Percentiles rank a stretch among this genome's conserved stretches.
phyloP scores from a whole-genome alignment of 73 alveolate genomes.

The Strombidium stylifer region DNA sequence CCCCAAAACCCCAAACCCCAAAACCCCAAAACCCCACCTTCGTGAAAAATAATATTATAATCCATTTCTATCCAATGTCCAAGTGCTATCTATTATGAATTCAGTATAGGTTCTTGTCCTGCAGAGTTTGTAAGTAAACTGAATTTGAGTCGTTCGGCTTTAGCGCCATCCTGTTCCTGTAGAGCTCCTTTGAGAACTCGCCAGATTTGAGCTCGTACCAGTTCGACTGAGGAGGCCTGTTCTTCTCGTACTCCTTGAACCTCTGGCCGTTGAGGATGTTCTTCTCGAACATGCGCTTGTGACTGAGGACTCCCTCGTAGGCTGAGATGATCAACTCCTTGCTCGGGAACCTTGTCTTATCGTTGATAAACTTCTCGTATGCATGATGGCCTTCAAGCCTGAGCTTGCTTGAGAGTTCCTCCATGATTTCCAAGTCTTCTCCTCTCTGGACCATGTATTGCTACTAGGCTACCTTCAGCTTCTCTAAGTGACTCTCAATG shows the following conservation, averaged over 20 bases:
- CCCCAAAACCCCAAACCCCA: no score
- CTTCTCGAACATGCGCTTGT: constrained; percentile 82
- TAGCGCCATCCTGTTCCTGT: constrained; percentile 88
- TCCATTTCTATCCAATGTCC: no score
- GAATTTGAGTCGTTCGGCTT: constrained; percentile 75
- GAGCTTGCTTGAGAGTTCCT: constrained; percentile 44
- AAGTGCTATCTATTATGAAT: no score
- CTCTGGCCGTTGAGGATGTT: constrained; percentile 75
- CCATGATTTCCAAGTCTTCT: constrained; percentile 55
- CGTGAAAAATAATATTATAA: no score
- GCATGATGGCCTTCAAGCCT: constrained; percentile 66
- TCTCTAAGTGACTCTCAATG: constrained; percentile 63
- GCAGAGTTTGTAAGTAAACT: constrained; percentile 46
- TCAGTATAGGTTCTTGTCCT: constrained; percentile 55
- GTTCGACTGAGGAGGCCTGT: constrained; percentile 90
- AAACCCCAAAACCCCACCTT: no score
- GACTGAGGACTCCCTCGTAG: constrained; percentile 78
- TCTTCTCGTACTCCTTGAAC: constrained; percentile 90
- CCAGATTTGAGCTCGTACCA: constrained; percentile 91
- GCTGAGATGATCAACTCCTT: constrained; percentile 74
- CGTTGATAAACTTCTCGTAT: constrained; percentile 70
- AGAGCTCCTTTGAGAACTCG: constrained; percentile 84
- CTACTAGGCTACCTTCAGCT: no score
- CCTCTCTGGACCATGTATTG: no score
- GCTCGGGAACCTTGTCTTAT: constrained; percentile 66